phyloP scores from a whole-genome alignment of 768 basidiomycete genomes.

The Sporobolomyces roseus region DNA sequence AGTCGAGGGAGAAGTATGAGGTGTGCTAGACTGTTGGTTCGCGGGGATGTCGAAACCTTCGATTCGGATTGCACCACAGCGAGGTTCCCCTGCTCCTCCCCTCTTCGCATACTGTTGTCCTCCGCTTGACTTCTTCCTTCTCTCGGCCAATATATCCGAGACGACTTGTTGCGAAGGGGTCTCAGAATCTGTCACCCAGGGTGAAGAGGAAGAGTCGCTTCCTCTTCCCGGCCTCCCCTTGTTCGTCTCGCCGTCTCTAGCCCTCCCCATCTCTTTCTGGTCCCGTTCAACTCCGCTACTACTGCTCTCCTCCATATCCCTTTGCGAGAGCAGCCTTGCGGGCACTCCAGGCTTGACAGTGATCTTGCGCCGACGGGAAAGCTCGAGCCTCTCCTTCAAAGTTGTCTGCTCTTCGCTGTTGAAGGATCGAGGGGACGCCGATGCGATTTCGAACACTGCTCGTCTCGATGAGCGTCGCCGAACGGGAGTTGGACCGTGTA shows the following conservation, averaged over 20 bases:
- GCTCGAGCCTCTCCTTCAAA: slow-evolving; percentile 12
- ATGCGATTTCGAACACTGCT: slow-evolving; percentile 13
- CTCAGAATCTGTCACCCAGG: neutral
- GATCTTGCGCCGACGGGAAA: neutral
- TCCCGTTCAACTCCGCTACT: neutral
- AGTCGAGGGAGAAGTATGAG: neutral
- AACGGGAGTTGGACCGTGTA: neutral
- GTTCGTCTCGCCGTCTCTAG: neutral
- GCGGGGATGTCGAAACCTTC: slow-evolving; percentile 16
- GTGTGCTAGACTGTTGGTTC: no score
- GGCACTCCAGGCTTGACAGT: slow-evolving; percentile 2
- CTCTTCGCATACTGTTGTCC: no score
- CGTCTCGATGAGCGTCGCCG: neutral
- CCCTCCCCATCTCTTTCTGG: neutral
- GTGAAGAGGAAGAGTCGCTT: neutral
- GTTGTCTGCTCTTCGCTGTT: neutral
- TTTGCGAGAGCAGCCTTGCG: neutral
- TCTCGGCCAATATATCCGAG: neutral
- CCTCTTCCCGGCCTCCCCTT: neutral
- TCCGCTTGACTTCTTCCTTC: neutral
- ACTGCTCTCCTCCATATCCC: neutral
- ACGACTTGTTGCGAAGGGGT: neutral
- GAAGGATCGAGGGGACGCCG: slow-evolving; percentile 11
- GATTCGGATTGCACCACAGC: neutral
- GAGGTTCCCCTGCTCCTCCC: no score